Evolutionary conservation across 768 basidiomycete species (phyloP).

Genomic region (Hygrocybe coccinea): DNA sequence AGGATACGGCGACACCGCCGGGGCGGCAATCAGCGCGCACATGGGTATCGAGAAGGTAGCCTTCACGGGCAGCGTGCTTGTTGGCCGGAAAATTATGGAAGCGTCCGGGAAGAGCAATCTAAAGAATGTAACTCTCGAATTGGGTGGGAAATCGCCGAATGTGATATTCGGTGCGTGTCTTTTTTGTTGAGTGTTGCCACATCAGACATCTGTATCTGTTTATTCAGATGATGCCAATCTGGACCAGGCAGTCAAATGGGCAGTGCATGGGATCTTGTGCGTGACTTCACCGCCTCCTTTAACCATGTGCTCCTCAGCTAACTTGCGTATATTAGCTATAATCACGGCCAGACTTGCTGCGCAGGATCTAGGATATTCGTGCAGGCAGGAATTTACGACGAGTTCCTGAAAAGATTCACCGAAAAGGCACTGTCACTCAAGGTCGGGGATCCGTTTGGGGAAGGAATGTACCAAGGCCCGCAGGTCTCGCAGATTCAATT

Average conservation of each 20-base stretch:
- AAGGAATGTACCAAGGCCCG: conserved; percentile 65
- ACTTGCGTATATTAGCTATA: conserved; percentile 41
- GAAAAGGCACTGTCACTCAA: conserved; percentile 49
- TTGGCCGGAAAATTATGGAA: conserved; percentile 76
- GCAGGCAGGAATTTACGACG: conserved; percentile 71
- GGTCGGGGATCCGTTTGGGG: conserved; percentile 67
- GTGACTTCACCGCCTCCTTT: conserved; percentile 21
- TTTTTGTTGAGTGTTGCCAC: neutral
- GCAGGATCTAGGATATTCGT: conserved; percentile 84
- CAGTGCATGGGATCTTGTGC: conserved; percentile 68
- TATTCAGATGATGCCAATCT: conserved; percentile 56
- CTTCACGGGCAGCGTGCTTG: conserved; percentile 81
- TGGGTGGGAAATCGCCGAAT: conserved; percentile 71
- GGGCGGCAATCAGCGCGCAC: conserved; percentile 58
- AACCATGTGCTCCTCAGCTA: neutral
- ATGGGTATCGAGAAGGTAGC: conserved; percentile 63
- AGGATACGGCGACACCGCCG: conserved; percentile 59
- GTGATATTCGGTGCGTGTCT: conserved; percentile 47
- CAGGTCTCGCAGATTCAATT: conserved; percentile 73
- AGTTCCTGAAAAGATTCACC: conserved; percentile 62
- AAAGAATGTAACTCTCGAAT: conserved; percentile 78
- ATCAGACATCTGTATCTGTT: neutral
- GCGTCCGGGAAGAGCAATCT: conserved; percentile 77
- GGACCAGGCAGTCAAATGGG: conserved; percentile 70
- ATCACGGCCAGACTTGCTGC: conserved; percentile 73